phyloP scores from a whole-genome alignment of 2,329 filamentous ascomycete genomes.

The Penicillium thymicola region DNA sequence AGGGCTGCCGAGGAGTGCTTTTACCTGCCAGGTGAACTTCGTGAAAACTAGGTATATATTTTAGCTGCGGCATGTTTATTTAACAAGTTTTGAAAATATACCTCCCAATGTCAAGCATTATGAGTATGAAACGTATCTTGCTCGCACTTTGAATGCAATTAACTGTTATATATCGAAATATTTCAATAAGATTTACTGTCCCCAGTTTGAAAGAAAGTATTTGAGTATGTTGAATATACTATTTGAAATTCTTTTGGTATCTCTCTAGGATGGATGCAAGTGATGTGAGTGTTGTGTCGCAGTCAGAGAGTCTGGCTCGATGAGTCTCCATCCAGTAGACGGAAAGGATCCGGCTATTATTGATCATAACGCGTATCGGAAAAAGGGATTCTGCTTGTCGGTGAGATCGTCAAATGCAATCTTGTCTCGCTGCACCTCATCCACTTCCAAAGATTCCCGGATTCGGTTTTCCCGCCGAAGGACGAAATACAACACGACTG shows the following conservation, averaged over 20 bases:
- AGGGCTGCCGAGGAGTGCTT: too few species aligned
- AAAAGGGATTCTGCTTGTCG: conserved; percentile 66
- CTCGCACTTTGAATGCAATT: too few species aligned
- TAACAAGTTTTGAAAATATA: too few species aligned
- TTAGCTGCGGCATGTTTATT: too few species aligned
- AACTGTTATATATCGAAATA: too few species aligned
- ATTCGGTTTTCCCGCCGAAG: conserved; percentile 58
- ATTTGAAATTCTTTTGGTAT: background rate
- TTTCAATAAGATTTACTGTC: background rate
- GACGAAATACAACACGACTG: conserved; percentile 56
- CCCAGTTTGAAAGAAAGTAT: background rate
- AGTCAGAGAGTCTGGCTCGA: background rate
- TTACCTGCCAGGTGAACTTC: too few species aligned
- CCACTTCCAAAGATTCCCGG: conserved; percentile 48
- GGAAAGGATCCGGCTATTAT: background rate
- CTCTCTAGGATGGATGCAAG: background rate
- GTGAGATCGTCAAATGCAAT: conserved; percentile 66
- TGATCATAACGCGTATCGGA: conserved; percentile 55
- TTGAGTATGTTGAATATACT: background rate
- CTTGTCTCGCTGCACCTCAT: conserved; percentile 62
- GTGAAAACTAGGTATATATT: too few species aligned
- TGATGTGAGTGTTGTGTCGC: background rate
- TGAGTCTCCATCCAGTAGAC: background rate
- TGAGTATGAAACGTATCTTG: too few species aligned
- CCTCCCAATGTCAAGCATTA: too few species aligned